phyloP scores from a whole-genome alignment of 805 yeast species.

The Kuraishia capsulata region DNA sequence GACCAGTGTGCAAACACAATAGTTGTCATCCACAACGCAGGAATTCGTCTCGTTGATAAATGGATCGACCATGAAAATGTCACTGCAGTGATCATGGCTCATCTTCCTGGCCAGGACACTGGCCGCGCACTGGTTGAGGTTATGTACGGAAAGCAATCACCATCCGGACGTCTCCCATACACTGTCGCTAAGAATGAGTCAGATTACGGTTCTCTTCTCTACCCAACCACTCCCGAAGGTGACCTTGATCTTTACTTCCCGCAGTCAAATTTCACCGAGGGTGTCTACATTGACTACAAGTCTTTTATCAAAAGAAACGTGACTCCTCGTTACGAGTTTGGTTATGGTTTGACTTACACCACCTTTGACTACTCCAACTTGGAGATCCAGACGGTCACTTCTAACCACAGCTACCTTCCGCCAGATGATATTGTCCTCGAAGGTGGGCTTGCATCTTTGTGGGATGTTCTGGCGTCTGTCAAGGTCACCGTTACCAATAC shows the following conservation, averaged over 20 bases:
- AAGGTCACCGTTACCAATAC: too few relatives aligned
- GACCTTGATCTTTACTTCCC: slow-evolving; percentile 26
- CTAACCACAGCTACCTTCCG: slow-evolving; percentile 25
- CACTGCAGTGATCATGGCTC: slow-evolving; percentile 43
- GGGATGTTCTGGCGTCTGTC: slow-evolving; percentile 33
- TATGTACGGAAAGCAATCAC: slow-evolving; percentile 48
- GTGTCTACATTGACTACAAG: slow-evolving; percentile 44
- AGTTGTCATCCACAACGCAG: slow-evolving; percentile 49
- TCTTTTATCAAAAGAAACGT: slow-evolving; percentile 48
- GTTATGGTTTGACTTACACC: too few relatives aligned
- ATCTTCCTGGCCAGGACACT: slow-evolving; percentile 24
- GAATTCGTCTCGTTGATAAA: slow-evolving; percentile 49
- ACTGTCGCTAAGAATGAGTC: slow-evolving; percentile 45
- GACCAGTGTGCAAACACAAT: slow-evolving; percentile 42
- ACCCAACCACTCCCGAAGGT: slow-evolving; percentile 9
- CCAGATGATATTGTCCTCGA: slow-evolving; percentile 24
- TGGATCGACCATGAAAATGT: slow-evolving; percentile 49
- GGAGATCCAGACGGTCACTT: too few relatives aligned
- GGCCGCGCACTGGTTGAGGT: slow-evolving; percentile 53
- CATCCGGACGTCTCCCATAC: slow-evolving; percentile 56
- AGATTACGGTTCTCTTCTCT: slow-evolving; percentile 19
- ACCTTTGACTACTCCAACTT: too few relatives aligned
- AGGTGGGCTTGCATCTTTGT: slow-evolving; percentile 33
- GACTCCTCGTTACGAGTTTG: slow-evolving; percentile 47
- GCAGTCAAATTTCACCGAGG: slow-evolving; percentile 36